Evolutionary conservation across 257 asterid species (phyloP).

Genomic region (Thymus quinquecostatus): DNA sequence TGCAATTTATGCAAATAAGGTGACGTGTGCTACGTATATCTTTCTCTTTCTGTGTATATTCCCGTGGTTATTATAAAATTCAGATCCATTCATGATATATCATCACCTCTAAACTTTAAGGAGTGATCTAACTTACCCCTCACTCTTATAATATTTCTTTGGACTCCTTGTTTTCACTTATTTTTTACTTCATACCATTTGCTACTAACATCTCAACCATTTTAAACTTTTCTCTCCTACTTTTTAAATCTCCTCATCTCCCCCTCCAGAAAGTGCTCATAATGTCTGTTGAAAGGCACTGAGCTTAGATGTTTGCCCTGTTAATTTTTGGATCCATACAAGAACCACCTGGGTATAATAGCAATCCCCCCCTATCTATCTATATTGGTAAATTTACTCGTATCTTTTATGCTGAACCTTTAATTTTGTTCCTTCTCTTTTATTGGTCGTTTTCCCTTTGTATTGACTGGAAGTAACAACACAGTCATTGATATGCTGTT

Average conservation of each 20-base stretch:
- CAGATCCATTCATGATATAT: neutral
- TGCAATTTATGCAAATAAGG: neutral
- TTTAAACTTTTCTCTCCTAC: constrained; percentile 13
- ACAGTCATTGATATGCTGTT: neutral
- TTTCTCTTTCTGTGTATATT: neutral
- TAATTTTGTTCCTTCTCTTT: constrained; percentile 2
- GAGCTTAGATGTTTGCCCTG: neutral
- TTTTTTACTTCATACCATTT: constrained; percentile 9
- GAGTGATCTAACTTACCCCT: constrained; percentile 1
- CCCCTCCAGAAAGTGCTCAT: neutral
- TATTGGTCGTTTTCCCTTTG: neutral
- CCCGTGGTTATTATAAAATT: neutral
- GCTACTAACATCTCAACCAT: constrained; percentile 3
- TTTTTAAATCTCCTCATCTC: neutral
- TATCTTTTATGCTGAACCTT: constrained; percentile 11
- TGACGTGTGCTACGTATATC: neutral
- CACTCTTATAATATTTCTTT: neutral
- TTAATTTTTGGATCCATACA: neutral
- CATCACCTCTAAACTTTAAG: neutral
- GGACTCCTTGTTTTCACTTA: constrained; percentile 2
- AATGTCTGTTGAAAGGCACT: constrained; percentile 1
- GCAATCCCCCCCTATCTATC: neutral
- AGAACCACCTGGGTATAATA: neutral
- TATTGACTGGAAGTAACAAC: neutral
- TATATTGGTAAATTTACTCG: neutral